Evolutionary conservation across 1,284 basidiomycete genomes (phyloP), one percentile per base, ranked within the genome.

Genomic region (Omphalotus olearius): DNA sequence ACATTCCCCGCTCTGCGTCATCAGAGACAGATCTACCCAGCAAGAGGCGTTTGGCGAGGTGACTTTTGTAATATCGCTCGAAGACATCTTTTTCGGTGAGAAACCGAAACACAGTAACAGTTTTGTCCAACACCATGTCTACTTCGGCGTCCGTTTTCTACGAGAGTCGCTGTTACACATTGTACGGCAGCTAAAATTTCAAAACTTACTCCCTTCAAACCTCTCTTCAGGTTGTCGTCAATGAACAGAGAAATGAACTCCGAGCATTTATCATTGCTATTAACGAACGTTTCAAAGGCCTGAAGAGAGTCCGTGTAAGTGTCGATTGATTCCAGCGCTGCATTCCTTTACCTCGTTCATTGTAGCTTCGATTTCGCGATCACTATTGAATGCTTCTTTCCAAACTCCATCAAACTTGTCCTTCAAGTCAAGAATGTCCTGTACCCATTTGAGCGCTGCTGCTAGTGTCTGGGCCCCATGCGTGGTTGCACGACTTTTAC

Each of bases 201-300:
- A 28, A 13, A 45, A 23, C 91, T 59, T 65, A 96, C 93, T 48
- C 93, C 91, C 72, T 95, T 98, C 30, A 98, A 78, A 0, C 97
- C 96, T 66, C 94, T 93, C 70, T 91, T 95, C 37, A 99, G 77
- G 66, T 99, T 89, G 60, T 99, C 96, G 62, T 99, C 97, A 57
- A 99, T 95, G 69, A 93, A 99, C 52, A 99, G 72, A 1, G 96
- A 99, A 46, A 98, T 92, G 66, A 87, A 99, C 63, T 99, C 97
- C 2, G 97, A 86, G 7, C 93, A 83, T 59, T 91, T 89, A 44
- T 83, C 80, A 64, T 98, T 94, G 36, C 78, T 72, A 68, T 99
- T 98, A 66, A 99, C 85, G 67, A 99, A 97, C 0, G 85, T 80
- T 66, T 91, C 88, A 62, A 98, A 98, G 0, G 94, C 95, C 92